phyloP scores from a whole-genome alignment of 225 moss, liverwort and hornwort species.

The Pseudisothecium myosuroides region DNA sequence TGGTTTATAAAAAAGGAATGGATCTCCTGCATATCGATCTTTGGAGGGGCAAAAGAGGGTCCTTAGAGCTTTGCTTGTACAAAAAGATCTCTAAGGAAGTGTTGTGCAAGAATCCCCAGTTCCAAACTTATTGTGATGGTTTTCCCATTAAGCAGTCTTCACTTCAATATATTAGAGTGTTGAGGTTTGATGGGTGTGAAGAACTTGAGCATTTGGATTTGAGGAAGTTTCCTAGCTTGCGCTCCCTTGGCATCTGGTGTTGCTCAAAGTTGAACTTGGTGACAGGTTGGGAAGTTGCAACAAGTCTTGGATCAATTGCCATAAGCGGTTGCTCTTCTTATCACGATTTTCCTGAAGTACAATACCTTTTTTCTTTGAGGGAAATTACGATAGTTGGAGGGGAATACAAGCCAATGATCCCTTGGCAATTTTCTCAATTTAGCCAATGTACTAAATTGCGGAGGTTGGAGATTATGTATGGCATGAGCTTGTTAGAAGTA shows the following conservation, averaged over 20 bases:
- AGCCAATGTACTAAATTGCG: neutral
- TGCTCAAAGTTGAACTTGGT: neutral
- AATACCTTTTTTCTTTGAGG: neutral
- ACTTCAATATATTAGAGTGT: neutral
- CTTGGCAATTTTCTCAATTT: neutral
- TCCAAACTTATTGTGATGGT: neutral
- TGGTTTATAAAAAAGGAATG: neutral
- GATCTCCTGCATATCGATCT: neutral
- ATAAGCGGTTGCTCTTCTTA: accelerated
- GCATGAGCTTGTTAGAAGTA: neutral
- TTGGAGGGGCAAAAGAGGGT: neutral
- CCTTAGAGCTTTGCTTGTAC: no score
- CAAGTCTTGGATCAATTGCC: neutral
- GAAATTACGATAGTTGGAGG: accelerated
- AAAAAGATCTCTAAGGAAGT: no score
- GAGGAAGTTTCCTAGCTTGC: neutral
- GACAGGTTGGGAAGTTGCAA: neutral
- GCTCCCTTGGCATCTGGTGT: accelerated
- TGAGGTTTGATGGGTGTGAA: accelerated
- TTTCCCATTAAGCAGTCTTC: neutral
- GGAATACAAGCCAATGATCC: accelerated
- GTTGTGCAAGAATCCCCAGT: neutral
- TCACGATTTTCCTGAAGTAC: neutral
- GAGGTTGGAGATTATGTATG: neutral
- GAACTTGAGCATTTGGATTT: neutral